Conservation (phyloP, 345 rosid species). For the Conringia planisiliqua region DNA sequence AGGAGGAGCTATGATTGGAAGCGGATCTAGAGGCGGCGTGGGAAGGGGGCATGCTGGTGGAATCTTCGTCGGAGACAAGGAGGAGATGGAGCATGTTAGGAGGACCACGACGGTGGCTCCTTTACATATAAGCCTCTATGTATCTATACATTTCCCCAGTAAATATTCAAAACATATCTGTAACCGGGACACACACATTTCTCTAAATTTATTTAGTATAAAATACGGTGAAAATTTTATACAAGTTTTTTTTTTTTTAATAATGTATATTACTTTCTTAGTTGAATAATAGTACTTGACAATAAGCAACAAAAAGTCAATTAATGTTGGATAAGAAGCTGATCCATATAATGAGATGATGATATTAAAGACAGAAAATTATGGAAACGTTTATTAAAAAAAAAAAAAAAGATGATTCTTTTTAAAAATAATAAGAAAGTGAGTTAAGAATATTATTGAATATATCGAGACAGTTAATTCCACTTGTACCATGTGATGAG, state of each 20-base stretch:
- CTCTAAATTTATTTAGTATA: not conserved
- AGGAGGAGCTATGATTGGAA: constrained; percentile 9
- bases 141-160: constrained; percentile 18
- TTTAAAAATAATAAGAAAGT: not conserved
- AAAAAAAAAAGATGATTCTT: not conserved
- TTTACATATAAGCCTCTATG: constrained; percentile 16
- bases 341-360: not conserved
- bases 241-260: too few species aligned
- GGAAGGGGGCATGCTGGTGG: constrained; percentile 39
- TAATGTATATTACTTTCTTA: too few species aligned
- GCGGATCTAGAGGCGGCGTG: constrained; percentile 28
- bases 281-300: too few species aligned
- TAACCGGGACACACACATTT: not conserved
- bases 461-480: not conserved
- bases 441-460: not conserved
- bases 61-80: constrained; percentile 32
- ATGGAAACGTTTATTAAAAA: not conserved
- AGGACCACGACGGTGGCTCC: constrained; percentile 26
- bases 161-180: not conserved
- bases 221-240: not conserved
- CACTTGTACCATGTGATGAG: not conserved
- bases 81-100: constrained; percentile 58
- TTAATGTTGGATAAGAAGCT: not conserved
- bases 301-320: not conserved
- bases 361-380: not conserved